Base-by-base conservation (phyloP, 352 stramenopile species). In the Phytophthora quininea region DNA sequence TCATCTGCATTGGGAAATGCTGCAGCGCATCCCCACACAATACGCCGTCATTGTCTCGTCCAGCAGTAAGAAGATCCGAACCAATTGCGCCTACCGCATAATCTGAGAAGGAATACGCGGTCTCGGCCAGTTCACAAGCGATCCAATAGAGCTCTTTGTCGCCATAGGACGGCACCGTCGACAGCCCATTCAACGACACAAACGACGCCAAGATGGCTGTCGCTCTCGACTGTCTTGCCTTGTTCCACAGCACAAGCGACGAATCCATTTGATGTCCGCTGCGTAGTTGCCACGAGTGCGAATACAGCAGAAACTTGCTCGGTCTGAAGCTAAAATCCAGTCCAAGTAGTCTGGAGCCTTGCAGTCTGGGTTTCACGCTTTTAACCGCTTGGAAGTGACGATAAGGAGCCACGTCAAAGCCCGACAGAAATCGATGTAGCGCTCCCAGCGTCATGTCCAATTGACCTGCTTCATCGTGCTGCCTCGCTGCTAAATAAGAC, bases 101-200 rank as follows among this genome's bases (percentile, higher is more conserved):
- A 42, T 79, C 70, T 1, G 79, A 86, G 50, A 88, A 82, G 7
- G 67, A 54, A 53, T 86, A 88, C 24, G 40, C 19, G 27, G 79
- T 82, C 69, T 88, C 79, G 6, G 77, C 77, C 3, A 88, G 58
- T 57, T 88, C 77, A 33, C 74, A 84, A 1, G 74, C 74, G 2
- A 83, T 32, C 62, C 78, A 88, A 71, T 77, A 86, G 12, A 80
- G 56, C 62, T 88, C 79, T 54, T 86, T 88, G 64, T 84, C 79
- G 3, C 79, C 79, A 48, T 88, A 88, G 14, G 64, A 77, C 4
- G 74, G 71, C 15, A 50, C 40, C 8, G 1, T 29, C 8, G 43
- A n/a, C 14, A 70, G 33, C 27, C 51, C 56, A 54, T 71, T 78
- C 24, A 73, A 53, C 27, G 77, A 60, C 2, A 84, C 54, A 35